phyloP scores from a whole-genome alignment of 2,329 filamentous ascomycete species.

The Sarocladium brachiariae region DNA sequence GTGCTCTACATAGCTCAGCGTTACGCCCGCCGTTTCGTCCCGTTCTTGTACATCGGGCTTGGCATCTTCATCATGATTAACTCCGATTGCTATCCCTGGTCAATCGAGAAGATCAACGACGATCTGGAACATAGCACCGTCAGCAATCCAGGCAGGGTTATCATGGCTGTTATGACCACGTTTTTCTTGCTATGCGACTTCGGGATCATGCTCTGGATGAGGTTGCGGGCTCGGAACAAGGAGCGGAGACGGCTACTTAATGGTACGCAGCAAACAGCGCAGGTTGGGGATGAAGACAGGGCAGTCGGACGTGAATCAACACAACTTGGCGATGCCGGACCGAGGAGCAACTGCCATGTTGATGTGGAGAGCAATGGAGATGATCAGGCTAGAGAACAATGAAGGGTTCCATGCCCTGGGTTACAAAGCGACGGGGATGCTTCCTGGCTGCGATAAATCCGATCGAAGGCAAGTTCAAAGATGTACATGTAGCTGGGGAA shows the following conservation, averaged over 20 bases:
- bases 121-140: neutral
- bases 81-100: slow-evolving; percentile 27
- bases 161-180: slow-evolving; percentile 15
- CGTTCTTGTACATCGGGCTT: slow-evolving; percentile 26
- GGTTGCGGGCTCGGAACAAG: slow-evolving; percentile 7
- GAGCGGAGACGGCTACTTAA: neutral
- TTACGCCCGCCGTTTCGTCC: slow-evolving; percentile 20
- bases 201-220: slow-evolving; percentile 12
- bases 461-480: too few species aligned
- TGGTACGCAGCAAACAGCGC: neutral
- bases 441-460: neutral
- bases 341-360: neutral
- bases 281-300: neutral
- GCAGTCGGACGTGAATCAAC: neutral
- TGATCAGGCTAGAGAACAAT: neutral
- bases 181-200: slow-evolving; percentile 12
- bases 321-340: neutral
- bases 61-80: slow-evolving; percentile 26
- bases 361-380: neutral
- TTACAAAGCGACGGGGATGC: neutral
- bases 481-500: too few species aligned
- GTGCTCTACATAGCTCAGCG: slow-evolving; percentile 19
- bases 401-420: neutral
- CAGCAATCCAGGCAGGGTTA: slow-evolving; percentile 10
- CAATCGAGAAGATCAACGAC: slow-evolving; percentile 23